phyloP scores from a whole-genome alignment of 805 yeast species.

The Komagataella ulmi region DNA sequence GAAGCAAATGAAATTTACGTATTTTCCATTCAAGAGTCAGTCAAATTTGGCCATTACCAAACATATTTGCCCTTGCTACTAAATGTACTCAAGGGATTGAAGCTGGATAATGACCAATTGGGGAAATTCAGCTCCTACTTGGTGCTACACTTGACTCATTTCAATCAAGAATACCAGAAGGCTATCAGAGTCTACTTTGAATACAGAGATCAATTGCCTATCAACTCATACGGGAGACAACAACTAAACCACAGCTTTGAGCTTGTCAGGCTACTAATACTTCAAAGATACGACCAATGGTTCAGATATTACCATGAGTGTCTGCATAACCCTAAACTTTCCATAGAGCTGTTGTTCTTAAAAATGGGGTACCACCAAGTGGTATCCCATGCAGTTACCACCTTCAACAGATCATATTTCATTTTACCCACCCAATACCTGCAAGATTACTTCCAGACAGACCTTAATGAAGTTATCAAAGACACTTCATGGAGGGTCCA shows the following conservation, averaged over 20 bases:
- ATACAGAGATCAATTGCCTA: neutral
- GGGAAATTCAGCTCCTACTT: constrained; percentile 27
- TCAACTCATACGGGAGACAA: neutral
- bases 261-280: neutral
- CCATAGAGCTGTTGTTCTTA: constrained; percentile 17
- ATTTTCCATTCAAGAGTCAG: constrained; percentile 31
- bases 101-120: constrained; percentile 18
- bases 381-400: constrained; percentile 17
- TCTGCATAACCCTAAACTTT: neutral
- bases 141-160: constrained; percentile 31
- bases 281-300: neutral
- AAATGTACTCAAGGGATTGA: constrained; percentile 19
- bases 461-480: neutral
- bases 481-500: neutral
- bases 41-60: constrained; percentile 33
- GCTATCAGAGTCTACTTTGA: neutral
- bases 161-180: constrained; percentile 13
- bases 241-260: neutral
- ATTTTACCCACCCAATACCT: constrained; percentile 8
- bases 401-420: constrained; percentile 26
- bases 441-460: neutral
- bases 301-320: neutral
- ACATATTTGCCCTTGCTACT: constrained; percentile 41
- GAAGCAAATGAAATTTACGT: constrained; percentile 33
- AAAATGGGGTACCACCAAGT: constrained; percentile 23